Percentiles rank a stretch among this genome's conserved stretches.
phyloP scores from a whole-genome alignment of 805 yeast species.

The Starmerella powellii region DNA sequence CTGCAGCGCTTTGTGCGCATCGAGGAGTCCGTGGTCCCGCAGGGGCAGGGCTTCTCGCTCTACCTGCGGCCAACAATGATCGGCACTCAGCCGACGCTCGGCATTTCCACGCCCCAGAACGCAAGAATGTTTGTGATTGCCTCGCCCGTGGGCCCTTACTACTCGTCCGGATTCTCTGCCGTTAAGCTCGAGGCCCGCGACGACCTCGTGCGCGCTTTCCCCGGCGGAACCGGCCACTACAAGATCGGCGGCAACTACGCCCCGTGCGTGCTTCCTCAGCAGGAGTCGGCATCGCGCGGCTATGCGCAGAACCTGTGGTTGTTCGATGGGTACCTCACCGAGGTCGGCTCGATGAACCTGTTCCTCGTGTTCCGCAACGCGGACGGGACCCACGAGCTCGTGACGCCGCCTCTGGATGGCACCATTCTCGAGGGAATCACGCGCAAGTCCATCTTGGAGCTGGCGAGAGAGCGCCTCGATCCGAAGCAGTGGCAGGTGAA shows the following conservation, averaged over 20 bases:
- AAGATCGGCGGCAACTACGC: conserved; percentile 97
- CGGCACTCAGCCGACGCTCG: conserved; percentile 81
- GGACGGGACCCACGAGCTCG: conserved; percentile 79
- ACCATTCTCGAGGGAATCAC: conserved; percentile 95
- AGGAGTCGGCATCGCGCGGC: conserved; percentile 81
- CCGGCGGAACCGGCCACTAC: conserved; percentile 94
- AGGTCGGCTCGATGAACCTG: conserved; percentile 96
- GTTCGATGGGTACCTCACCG: conserved; percentile 78
- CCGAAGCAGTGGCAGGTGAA: conserved; percentile 66
- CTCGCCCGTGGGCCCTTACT: conserved; percentile 96
- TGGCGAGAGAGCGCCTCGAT: conserved; percentile 66
- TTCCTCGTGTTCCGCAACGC: conserved; percentile 73
- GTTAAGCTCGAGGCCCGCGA: conserved; percentile 90
- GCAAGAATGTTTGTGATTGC: conserved; percentile 80
- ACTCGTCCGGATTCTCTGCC: conserved; percentile 90
- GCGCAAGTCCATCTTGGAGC: conserved; percentile 70
- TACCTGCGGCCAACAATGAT: conserved; percentile 92
- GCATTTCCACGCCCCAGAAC: conserved; percentile 69
- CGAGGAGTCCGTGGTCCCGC: conserved; percentile 71
- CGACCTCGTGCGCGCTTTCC: conserved; percentile 97
- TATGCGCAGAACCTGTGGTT: conserved; percentile 95
- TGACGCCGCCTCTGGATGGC: conserved; percentile 94
- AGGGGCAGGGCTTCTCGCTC: conserved; percentile 77
- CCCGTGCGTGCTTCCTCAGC: conserved; percentile 84
- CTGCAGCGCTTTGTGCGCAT: conserved; percentile 63